Base-by-base conservation (phyloP, 2,329 filamentous ascomycete species). In the Trichoderma koningii region DNA sequence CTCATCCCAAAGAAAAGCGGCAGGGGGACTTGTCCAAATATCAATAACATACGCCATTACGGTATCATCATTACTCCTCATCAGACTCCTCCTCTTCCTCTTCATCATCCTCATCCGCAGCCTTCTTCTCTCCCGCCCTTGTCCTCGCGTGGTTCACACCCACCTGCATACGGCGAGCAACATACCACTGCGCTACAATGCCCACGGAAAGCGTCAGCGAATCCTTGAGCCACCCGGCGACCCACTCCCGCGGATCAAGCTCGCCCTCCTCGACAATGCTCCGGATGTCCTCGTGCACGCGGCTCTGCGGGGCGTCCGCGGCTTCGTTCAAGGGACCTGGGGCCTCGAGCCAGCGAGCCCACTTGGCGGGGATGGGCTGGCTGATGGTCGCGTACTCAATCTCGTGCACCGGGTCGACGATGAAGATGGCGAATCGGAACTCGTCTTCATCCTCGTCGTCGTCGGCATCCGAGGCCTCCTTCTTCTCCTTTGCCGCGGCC, bases 221-320 rank as follows among this genome's bases (percentile, higher is more conserved):
- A 79, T 98, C 94, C 79, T 98, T 94, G 53, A 99, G 85, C 95
- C 95, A 99, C 77, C 98, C 95, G 3, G 93, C 90, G 44, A 97
- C 91, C 95, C 95, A 99, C 76, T 99, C 95, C 65, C 95, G 85
- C 0, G 95, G 95, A 73, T 99, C 95, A 2, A 98, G 92, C 53
- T 85, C 87, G 9, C 87, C 87, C 51, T 79, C 79, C 72, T 87
- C 86, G 47, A 99, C 87, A 68, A 98, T 96, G 69, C 94, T 91
- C 23, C 86, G 84, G 71, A 99, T 97, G 73, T 93, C 92, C 30
- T 92, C 89, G 0, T 95, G 94, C n/a, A 80, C 74, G 10, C 75
- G 76, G 45, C 77, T 73, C 3, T 78, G 75, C 3, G 77, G 73
- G 3, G 74, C 70, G 41, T 77, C 75, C 12, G 70, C 69, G 34